Conservation (phyloP, 192 early-diverging fungal species). For the Coemansia biformis region DNA sequence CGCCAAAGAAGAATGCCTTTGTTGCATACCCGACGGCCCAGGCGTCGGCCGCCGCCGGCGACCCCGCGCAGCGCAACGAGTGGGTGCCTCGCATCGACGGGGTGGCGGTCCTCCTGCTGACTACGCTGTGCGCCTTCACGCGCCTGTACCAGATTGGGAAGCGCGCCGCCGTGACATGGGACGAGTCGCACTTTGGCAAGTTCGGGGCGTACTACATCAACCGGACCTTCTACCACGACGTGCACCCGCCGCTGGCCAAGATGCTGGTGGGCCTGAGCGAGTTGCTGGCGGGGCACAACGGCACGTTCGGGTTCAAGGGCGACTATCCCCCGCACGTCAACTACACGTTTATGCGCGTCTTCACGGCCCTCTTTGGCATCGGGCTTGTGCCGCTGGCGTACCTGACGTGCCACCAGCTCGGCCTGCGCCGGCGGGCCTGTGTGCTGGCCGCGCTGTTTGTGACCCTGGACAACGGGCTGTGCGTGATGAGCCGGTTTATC, state of each 20-base stretch:
- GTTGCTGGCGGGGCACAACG: slow-evolving; percentile 56
- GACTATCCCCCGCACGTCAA: slow-evolving; percentile 58
- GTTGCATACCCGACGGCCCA: slow-evolving; percentile 12
- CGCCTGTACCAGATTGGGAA: slow-evolving; percentile 35
- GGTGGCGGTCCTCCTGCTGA: slow-evolving; percentile 35
- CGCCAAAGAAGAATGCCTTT: slow-evolving; percentile 8
- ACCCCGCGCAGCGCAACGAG: slow-evolving; percentile 46
- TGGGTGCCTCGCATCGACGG: slow-evolving; percentile 34
- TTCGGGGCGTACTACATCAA: slow-evolving; percentile 90
- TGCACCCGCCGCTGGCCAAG: slow-evolving; percentile 89
- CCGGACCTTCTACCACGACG: slow-evolving; percentile 89
- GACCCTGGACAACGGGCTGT: slow-evolving; percentile 57
- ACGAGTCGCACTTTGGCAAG: slow-evolving; percentile 58
- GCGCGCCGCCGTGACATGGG: slow-evolving; percentile 54
- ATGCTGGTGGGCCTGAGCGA: slow-evolving; percentile 61
- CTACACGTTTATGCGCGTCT: slow-evolving; percentile 63
- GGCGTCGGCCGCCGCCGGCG: not conserved
- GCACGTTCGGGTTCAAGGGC: slow-evolving; percentile 58
- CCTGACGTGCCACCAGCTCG: slow-evolving; percentile 56
- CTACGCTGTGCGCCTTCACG: slow-evolving; percentile 20
- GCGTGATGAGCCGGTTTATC: slow-evolving; percentile 61
- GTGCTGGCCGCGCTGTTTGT: slow-evolving; percentile 55
- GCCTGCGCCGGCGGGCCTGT: slow-evolving; percentile 47
- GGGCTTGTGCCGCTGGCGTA: slow-evolving; percentile 62
- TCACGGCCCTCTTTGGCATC: slow-evolving; percentile 60